Evolutionary conservation across 2,329 filamentous ascomycete species (phyloP), one percentile per base, ranked within the genome.

Genomic region (Curvularia sp.): DNA sequence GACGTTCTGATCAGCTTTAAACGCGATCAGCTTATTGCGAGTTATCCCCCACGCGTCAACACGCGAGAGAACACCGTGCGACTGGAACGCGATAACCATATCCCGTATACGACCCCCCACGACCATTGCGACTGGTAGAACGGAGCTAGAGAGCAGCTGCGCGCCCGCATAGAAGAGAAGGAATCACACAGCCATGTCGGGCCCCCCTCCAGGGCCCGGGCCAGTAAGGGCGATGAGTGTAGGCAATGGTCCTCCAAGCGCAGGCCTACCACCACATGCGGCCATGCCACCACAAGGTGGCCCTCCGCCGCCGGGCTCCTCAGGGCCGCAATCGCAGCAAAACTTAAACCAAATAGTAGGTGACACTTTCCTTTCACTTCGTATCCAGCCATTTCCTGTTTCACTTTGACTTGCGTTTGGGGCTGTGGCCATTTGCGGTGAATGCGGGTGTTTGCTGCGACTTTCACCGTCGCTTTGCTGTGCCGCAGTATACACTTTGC

Each of bases 281-380:
- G 79, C 80, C 68, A 81, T 83, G 75, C 76, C 80, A 56, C 80
- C 81, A 61, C 81, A 82, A 64, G 80, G 56, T 24, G 56, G 79
- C 42, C 78, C 82, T 59, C 78, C 83, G 59, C 78, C 83, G 59
- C 77, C 81, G 62, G 71, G 77, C 67, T 76, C 82, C 57, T 74
- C 81, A 48, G 77, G 71, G n/a, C 67, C 77, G 13, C 88, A 92
- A 79, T 92, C 90, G 2, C 92, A 94, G 63, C 92, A 96, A 71
- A 96, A 97, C 73, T 79, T 97, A 1, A 98, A 98, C 71, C 93
- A 97, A 69, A 98, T 98, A 78, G 94, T 97, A 85, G 85, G 93
- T 83, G 28, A 20, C 44, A 9, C n/a, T 44, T 39, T 52, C 46
- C 48, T 57, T 33, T 18, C 30, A 28, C 7, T 44, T n/a, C n/a